Conservation (phyloP, 1,139 yeast genomes). For the Pichia sp. region DNA sequence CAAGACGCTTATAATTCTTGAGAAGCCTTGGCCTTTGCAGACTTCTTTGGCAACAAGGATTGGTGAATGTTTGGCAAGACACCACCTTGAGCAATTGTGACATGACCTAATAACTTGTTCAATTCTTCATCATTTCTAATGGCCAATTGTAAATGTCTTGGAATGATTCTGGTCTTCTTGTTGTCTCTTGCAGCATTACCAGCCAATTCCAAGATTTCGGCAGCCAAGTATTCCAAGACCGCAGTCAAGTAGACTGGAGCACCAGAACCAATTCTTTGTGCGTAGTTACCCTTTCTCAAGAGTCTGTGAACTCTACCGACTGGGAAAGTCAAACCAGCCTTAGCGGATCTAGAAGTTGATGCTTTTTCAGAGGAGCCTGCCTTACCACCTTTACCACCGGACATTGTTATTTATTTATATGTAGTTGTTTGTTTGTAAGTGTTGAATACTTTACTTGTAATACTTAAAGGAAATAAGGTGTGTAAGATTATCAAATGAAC, state of each 20-base stretch:
- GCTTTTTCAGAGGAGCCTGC: constrained; percentile 92
- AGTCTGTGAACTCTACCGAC: constrained; percentile 99
- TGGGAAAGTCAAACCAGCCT: constrained; percentile 99
- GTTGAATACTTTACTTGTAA: background rate
- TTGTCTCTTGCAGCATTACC: constrained; percentile 99
- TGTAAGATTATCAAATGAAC: background rate
- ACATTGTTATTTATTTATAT: constrained; percentile 48
- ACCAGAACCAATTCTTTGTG: constrained; percentile 99
- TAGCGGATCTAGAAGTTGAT: constrained; percentile 95
- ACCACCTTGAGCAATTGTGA: constrained; percentile 99
- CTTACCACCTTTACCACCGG: constrained; percentile 98
- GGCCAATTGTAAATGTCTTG: constrained; percentile 97
- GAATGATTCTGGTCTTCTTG: constrained; percentile 97
- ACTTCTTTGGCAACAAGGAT: constrained; percentile 92
- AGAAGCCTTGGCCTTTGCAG: constrained; percentile 76
- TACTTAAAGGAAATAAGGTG: background rate
- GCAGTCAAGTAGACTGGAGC: constrained; percentile 97
- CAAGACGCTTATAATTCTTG: constrained; percentile 64
- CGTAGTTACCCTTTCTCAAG: constrained; percentile 96
- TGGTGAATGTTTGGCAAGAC: constrained; percentile 98
- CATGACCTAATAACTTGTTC: constrained; percentile 94
- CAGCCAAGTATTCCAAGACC: constrained; percentile 93
- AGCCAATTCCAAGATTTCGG: constrained; percentile 97
- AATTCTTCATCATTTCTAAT: constrained; percentile 99
- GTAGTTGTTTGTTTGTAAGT: constrained; percentile 12